Conservation (phyloP, 208 protist species). For the Blastocrithidia nonstop region DNA sequence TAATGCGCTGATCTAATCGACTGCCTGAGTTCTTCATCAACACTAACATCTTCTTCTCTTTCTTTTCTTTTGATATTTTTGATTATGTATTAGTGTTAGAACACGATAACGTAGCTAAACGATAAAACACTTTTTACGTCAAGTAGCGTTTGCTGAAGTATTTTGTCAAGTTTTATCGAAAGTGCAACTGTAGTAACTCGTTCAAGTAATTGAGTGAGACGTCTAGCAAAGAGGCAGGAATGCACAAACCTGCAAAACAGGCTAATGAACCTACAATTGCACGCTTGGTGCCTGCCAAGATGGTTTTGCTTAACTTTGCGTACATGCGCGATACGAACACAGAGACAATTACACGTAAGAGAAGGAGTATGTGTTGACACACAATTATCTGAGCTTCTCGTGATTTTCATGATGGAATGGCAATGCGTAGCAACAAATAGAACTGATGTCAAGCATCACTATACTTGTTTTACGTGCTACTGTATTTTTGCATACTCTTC, state of each 20-base stretch:
- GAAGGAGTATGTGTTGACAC: slow-evolving; percentile 18
- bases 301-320: slow-evolving; percentile 10
- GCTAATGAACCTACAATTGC: slow-evolving; percentile 11
- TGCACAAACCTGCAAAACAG: slow-evolving; percentile 15
- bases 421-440: slow-evolving; percentile 26
- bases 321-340: slow-evolving; percentile 17
- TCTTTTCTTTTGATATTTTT: too few relatives aligned
- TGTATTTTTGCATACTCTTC: too few relatives aligned
- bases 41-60: too few relatives aligned
- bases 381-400: slow-evolving; percentile 18
- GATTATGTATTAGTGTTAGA: too few relatives aligned
- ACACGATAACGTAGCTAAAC: slow-evolving; percentile 28
- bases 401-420: slow-evolving; percentile 17
- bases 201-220: slow-evolving; percentile 32
- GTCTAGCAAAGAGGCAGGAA: slow-evolving; percentile 34
- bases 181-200: slow-evolving; percentile 31
- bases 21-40: slow-evolving; percentile 21
- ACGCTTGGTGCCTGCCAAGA: slow-evolving; percentile 16
- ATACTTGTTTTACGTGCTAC: too few relatives aligned
- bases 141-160: slow-evolving; percentile 49
- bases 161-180: slow-evolving; percentile 38
- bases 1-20: slow-evolving; percentile 51
- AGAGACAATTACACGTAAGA: slow-evolving; percentile 22
- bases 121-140: slow-evolving; percentile 44
- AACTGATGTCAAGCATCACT: too few relatives aligned